These are phyloP conservation scores for Sugiyamaella floridensis DNA, from an alignment of 805 yeast genomes.

Conservation along the genomic window DNA sequence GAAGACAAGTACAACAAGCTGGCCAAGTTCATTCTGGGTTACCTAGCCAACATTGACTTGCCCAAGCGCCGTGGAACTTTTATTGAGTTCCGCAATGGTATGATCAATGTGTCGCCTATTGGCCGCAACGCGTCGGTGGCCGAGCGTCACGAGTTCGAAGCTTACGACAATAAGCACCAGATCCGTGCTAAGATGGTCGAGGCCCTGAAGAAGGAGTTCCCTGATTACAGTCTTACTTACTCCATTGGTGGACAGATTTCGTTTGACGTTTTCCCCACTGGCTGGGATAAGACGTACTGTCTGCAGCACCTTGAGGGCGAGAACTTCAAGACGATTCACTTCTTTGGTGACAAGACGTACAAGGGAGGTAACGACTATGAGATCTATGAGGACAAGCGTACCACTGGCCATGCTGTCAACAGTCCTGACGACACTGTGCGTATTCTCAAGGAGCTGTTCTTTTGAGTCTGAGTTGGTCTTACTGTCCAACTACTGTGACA, in stretches of 20 bases:
- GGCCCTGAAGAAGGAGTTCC: conserved; percentile 76
- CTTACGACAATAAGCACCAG: conserved; percentile 69
- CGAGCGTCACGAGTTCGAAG: conserved; percentile 91
- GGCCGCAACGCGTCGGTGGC: conserved; percentile 96
- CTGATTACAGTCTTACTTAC: conserved; percentile 81
- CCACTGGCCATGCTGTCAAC: conserved; percentile 90
- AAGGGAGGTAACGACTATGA: conserved; percentile 98
- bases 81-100: conserved; percentile 98
- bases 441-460: conserved; percentile 77
- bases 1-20: conserved; percentile 88
- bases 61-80: conserved; percentile 99
- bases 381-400: conserved; percentile 86
- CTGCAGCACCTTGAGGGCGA: conserved; percentile 85
- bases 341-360: conserved; percentile 97
- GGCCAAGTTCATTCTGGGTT: conserved; percentile 75
- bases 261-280: conserved; percentile 98
- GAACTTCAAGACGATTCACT: conserved; percentile 82
- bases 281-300: conserved; percentile 99
- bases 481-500: too few relatives aligned
- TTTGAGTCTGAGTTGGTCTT: conserved; percentile 3
- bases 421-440: conserved; percentile 83
- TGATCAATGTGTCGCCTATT: conserved; percentile 96
- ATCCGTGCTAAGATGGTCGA: conserved; percentile 78
- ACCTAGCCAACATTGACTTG: conserved; percentile 77
- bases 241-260: conserved; percentile 99